Percentiles rank a stretch among this genome's conserved stretches.
Conservation (phyloP, 116 monocot genomes). For the Zostera marina region DNA sequence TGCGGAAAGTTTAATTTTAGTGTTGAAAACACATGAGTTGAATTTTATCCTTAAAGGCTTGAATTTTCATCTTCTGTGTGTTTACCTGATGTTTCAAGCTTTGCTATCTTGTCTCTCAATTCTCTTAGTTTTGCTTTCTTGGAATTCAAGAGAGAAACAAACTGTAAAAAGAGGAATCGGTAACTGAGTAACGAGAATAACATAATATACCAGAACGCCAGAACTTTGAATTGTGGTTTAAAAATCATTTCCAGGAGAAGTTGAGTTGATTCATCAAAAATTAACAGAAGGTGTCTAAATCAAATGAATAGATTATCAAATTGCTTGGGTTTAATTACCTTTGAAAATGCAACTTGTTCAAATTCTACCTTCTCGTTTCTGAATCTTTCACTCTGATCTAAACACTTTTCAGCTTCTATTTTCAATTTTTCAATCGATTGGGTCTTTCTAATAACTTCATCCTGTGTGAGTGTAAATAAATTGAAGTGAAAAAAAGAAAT, state of each 20-base stretch:
- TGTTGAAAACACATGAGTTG: too few species aligned
- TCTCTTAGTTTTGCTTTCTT: slow-evolving; percentile 85
- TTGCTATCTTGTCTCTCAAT: slow-evolving; percentile 45
- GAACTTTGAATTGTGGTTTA: too few species aligned
- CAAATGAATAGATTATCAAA: too few species aligned
- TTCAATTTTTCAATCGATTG: slow-evolving; percentile 57
- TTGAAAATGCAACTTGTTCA: slow-evolving; percentile 53
- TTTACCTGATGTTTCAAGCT: slow-evolving; percentile 29
- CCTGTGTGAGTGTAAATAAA: too few species aligned
- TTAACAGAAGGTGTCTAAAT: too few species aligned
- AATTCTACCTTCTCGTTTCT: slow-evolving; percentile 59
- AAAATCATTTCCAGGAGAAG: too few species aligned
- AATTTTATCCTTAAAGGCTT: slow-evolving; percentile 37
- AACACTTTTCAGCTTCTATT: slow-evolving; percentile 74
- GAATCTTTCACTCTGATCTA: slow-evolving; percentile 64
- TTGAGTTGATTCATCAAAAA: too few species aligned
- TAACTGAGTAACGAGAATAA: neutral
- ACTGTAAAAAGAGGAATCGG: slow-evolving; percentile 23
- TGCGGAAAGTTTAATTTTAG: too few species aligned
- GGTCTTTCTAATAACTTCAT: slow-evolving; percentile 73
- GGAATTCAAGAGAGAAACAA: slow-evolving; percentile 68
- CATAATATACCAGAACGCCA: too few species aligned
- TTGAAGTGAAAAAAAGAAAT: neutral
- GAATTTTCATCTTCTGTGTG: slow-evolving; percentile 18
- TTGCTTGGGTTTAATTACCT: slow-evolving; percentile 23